Percentiles rank a stretch among this genome's conserved stretches.
Conservation (phyloP, 306 rosid species). For the Luffa acutangula region DNA sequence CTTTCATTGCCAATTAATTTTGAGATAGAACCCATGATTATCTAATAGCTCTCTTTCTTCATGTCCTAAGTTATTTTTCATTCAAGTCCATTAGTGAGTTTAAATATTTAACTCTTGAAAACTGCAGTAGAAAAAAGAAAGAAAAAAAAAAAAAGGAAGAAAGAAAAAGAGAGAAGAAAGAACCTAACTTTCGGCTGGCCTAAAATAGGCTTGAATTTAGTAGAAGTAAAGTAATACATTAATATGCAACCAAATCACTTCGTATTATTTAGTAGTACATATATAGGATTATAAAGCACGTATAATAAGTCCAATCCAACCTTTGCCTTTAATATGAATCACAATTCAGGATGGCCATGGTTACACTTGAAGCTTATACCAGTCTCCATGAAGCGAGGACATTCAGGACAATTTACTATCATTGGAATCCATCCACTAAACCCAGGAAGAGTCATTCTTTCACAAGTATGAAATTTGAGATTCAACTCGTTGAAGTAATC, state of each 20-base stretch:
- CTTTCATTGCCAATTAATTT: no score
- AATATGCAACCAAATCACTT: background rate
- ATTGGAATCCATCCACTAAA: slow-evolving; percentile 4
- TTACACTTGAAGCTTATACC: slow-evolving; percentile 1
- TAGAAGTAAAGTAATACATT: background rate
- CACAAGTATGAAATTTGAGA: slow-evolving; percentile 2
- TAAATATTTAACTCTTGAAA: no score
- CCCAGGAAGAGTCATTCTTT: background rate
- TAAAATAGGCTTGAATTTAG: background rate
- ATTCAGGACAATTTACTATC: background rate
- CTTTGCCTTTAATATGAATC: background rate
- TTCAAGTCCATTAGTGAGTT: no score
- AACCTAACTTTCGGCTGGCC: background rate
- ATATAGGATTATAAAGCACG: background rate
- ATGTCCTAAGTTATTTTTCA: no score
- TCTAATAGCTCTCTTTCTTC: no score
- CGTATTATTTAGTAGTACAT: background rate
- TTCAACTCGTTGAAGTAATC: background rate
- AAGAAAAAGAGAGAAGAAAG: no score
- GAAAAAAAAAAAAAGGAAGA: no score
- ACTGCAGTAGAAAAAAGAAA: no score
- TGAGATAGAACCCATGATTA: no score
- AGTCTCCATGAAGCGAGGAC: background rate
- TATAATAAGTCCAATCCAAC: background rate
- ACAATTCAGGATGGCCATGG: background rate